phyloP scores from a whole-genome alignment of 257 asterid genomes.

The Coffea canephora region DNA sequence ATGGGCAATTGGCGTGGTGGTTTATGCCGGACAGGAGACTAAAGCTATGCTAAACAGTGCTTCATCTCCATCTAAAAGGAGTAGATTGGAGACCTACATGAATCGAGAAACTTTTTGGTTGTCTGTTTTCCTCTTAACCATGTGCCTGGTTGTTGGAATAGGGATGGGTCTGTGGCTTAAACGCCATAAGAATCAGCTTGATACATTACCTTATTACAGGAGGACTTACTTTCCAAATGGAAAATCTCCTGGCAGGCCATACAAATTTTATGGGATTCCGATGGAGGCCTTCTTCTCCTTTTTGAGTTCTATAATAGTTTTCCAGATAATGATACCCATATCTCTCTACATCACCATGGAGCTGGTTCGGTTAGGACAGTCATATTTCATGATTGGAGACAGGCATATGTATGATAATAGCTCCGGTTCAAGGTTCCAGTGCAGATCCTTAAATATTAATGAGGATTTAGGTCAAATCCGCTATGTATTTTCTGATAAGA shows the following conservation, averaged over 20 bases:
- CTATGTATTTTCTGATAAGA: slow-evolving; percentile 88
- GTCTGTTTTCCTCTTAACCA: slow-evolving; percentile 76
- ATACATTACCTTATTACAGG: slow-evolving; percentile 84
- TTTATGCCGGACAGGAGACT: slow-evolving; percentile 96
- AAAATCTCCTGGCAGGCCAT: slow-evolving; percentile 49
- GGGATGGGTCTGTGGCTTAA: slow-evolving; percentile 96
- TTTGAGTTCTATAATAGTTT: slow-evolving; percentile 91
- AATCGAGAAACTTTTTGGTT: slow-evolving; percentile 93
- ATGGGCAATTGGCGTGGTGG: slow-evolving; percentile 94
- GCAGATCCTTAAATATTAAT: slow-evolving; percentile 96
- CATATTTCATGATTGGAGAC: slow-evolving; percentile 98
- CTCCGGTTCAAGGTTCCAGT: slow-evolving; percentile 88
- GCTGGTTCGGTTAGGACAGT: slow-evolving; percentile 96
- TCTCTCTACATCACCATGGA: slow-evolving; percentile 99
- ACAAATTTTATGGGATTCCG: slow-evolving; percentile 83
- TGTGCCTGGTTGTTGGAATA: slow-evolving; percentile 80
- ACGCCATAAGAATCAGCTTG: slow-evolving; percentile 62
- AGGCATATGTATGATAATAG: slow-evolving; percentile 69
- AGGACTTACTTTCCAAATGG: slow-evolving; percentile 55
- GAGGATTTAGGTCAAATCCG: slow-evolving; percentile 99
- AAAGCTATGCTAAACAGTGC: slow-evolving; percentile 98
- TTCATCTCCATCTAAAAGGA: slow-evolving; percentile 82
- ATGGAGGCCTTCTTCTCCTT: slow-evolving; percentile 92
- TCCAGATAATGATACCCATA: slow-evolving; percentile 98
- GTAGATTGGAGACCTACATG: slow-evolving; percentile 95